phyloP scores from a whole-genome alignment of 169 alveolate genomes.

The Amoebophrya sp. region DNA sequence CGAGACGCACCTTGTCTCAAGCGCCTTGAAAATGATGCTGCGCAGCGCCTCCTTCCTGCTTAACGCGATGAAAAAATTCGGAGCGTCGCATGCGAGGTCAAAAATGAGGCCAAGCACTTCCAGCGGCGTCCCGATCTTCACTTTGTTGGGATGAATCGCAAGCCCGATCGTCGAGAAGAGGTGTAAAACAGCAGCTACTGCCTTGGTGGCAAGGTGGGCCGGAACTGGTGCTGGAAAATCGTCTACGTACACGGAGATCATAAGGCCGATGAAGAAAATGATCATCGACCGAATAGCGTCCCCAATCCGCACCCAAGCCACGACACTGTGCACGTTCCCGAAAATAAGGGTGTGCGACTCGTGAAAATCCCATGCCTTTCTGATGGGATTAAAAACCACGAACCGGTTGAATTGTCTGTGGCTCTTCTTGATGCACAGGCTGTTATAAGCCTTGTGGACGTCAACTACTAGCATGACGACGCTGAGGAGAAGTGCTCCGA shows the following conservation, averaged over 20 bases:
- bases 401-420: background rate
- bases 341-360: background rate
- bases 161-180: background rate
- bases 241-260: background rate
- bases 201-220: background rate
- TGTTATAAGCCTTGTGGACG: background rate
- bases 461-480: background rate
- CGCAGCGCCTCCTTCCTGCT: background rate
- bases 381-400: background rate
- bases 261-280: background rate
- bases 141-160: background rate
- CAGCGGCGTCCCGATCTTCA: background rate
- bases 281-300: background rate
- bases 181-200: background rate
- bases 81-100: background rate
- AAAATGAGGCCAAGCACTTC: background rate
- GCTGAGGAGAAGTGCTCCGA: background rate
- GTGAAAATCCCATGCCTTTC: background rate
- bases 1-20: background rate
- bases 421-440: background rate
- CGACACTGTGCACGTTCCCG: background rate
- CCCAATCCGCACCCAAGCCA: background rate
- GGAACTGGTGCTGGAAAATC: background rate
- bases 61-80: background rate
- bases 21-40: background rate